Base-by-base conservation (phyloP, 2,329 filamentous ascomycete genomes). In the Scopulariopsis brevicaulis region DNA sequence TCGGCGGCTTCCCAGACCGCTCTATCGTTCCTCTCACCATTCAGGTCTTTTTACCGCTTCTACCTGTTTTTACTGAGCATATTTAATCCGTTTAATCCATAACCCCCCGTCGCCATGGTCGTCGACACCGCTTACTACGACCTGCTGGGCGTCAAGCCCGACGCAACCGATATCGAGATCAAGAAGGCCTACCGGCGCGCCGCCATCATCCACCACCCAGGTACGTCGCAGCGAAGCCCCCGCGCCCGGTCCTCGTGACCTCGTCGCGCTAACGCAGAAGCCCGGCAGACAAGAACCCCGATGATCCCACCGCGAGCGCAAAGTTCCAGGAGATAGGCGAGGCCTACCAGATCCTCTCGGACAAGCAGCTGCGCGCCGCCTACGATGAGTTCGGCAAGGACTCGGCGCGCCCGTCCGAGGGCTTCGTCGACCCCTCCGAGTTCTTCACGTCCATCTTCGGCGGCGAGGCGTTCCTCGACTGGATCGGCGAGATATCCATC, bases 381-480 rank as follows among this genome's bases (percentile, higher is more conserved):
- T 99, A 99, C 77, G 94, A 99, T 74, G 96, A 96, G 73, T 93
- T 86, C 78, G 94, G 94, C 70, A 97, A 97, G 74, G 94, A 99
- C 67, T 85, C 90, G 64, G 92, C 94, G 6, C 89, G 93, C 68
- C 94, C 94, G 0, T 84, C 86, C 65, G 89, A 90, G 66, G 94
- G 94, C 62, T 99, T 99, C 71, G 89, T 89, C 77, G 94, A 99
- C 71, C 94, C 94, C 1, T 82, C 91, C 63, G 94, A 99, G 74
- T 99, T 99, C 81, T 99, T 99, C 75, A 89, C 89, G 67, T 95
- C 92, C 78, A 99, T 99, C 65, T 99, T 99, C 69, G 94, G 94
- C 65, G 94, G 94, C 60, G 93, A 96, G 66, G 91, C 93, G 14
- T 99, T 99, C 68, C 79, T 87, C 61, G 93, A 99, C 76, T 90